Conservation (phyloP, 1,139 yeast genomes). For the Yamadazyma epiphylla region DNA sequence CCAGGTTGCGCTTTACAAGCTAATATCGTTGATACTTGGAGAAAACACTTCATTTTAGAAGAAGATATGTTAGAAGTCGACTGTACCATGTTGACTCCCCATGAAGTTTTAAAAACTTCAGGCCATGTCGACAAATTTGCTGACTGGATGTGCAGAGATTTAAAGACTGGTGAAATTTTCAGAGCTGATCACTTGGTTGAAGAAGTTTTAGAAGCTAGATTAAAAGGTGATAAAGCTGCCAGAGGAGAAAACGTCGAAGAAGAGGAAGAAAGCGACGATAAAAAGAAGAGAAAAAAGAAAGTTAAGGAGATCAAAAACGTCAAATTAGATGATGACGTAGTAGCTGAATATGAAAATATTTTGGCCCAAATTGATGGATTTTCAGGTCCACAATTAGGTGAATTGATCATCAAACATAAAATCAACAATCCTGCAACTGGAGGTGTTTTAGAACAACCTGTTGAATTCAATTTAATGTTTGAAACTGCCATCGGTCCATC, state of each 20-base stretch:
- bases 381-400: conserved; percentile 90
- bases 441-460: conserved; percentile 82
- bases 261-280: conserved; percentile 62
- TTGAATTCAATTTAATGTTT: conserved; percentile 96
- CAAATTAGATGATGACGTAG: conserved; percentile 77
- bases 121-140: conserved; percentile 99
- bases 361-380: conserved; percentile 94
- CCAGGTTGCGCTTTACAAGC: conserved; percentile 99
- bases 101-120: conserved; percentile 95
- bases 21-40: conserved; percentile 90
- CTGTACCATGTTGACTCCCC: conserved; percentile 95
- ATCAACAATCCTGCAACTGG: conserved; percentile 91
- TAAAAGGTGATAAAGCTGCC: conserved; percentile 95
- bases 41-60: conserved; percentile 94
- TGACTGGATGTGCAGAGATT: conserved; percentile 98
- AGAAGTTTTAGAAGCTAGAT: conserved; percentile 91
- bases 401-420: conserved; percentile 72
- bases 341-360: conserved; percentile 75
- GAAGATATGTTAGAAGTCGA: conserved; percentile 99
- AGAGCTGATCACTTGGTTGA: conserved; percentile 98
- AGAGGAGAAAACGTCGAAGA: conserved; percentile 65
- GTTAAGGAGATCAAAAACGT: conserved; percentile 91
- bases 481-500: conserved; percentile 99
- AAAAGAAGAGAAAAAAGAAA: conserved; percentile 91
- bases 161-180: conserved; percentile 95